These are phyloP conservation scores for Scedosporium dehoogii DNA, from an alignment of 2,329 filamentous ascomycete genomes.

Conservation along the genomic window DNA sequence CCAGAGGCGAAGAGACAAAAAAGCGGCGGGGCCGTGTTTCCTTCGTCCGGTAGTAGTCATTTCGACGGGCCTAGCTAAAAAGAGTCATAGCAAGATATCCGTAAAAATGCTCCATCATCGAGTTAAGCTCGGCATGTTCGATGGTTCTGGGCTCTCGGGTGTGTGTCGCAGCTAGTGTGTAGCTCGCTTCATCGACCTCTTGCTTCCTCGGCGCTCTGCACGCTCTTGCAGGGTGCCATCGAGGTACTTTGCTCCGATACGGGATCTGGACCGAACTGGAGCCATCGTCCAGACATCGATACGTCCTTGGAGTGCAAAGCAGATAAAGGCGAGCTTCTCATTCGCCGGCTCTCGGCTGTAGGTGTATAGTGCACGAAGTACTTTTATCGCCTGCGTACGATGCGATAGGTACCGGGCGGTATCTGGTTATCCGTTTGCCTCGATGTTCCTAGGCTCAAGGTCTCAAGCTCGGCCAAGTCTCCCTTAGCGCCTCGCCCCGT, in stretches of 20 bases:
- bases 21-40: neutral
- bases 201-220: neutral
- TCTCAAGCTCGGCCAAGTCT: neutral
- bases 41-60: neutral
- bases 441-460: neutral
- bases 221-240: neutral
- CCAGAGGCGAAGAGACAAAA: neutral
- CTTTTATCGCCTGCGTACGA: neutral
- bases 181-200: neutral
- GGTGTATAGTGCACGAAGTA: neutral
- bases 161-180: neutral
- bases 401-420: neutral
- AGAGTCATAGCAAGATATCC: neutral
- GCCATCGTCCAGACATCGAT: neutral
- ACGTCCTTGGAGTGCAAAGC: neutral
- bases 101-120: neutral
- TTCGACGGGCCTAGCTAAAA: neutral
- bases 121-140: neutral
- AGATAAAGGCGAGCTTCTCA: neutral
- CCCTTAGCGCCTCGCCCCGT: neutral
- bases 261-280: neutral
- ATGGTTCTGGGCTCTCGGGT: neutral
- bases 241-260: conserved; percentile 1
- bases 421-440: neutral
- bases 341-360: neutral